These are phyloP conservation scores for Eucalyptus guilfoylei DNA, from an alignment of 345 rosid genomes.

Conservation along the genomic window DNA sequence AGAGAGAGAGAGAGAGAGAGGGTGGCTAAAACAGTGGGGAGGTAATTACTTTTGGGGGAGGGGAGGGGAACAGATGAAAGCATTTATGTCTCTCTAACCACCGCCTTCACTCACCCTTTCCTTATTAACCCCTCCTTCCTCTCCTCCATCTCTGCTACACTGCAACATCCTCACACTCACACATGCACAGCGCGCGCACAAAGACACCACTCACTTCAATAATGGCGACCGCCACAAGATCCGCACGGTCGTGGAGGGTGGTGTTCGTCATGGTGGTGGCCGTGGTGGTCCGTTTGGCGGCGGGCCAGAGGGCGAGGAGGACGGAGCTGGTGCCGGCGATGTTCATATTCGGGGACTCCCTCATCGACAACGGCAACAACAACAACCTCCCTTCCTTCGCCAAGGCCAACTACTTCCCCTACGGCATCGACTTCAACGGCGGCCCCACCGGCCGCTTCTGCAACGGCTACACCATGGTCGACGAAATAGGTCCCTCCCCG, in stretches of 20 bases:
- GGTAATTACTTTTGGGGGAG: background rate
- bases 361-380: constrained; percentile 90
- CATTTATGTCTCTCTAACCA: constrained; percentile 32
- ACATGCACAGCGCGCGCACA: background rate
- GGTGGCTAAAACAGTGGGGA: background rate
- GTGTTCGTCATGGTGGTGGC: background rate
- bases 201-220: background rate
- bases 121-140: background rate
- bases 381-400: constrained; percentile 78
- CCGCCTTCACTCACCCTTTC: background rate
- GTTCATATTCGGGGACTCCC: constrained; percentile 93
- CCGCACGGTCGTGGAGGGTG: background rate
- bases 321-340: constrained; percentile 68
- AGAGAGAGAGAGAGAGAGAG: background rate
- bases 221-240: background rate
- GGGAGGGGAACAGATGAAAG: constrained; percentile 20
- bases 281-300: constrained; percentile 1
- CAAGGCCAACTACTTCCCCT: constrained; percentile 89
- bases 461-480: constrained; percentile 94
- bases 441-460: constrained; percentile 99
- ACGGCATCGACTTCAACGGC: constrained; percentile 88
- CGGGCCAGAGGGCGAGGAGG: constrained; percentile 1
- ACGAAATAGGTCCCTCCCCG: constrained; percentile 47
- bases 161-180: background rate
- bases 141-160: background rate